phyloP scores from a whole-genome alignment of 2,329 filamentous ascomycete genomes.

The Teratosphaeria destructans region DNA sequence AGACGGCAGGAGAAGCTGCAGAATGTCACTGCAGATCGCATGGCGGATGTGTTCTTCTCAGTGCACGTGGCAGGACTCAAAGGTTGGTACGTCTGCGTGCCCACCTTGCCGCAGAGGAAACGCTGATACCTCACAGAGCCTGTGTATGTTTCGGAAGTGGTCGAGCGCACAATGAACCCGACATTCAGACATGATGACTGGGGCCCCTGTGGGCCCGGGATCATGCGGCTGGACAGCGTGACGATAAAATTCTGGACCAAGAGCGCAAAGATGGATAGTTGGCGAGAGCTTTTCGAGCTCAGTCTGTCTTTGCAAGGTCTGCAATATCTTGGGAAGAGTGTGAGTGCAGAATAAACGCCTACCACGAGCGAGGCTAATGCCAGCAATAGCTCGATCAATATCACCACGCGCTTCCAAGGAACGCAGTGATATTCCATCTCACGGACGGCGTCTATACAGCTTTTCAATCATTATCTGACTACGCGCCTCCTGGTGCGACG shows the following conservation, averaged over 20 bases:
- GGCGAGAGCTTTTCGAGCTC: constrained; percentile 62
- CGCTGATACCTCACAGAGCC: constrained; percentile 45
- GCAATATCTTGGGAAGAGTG: constrained; percentile 63
- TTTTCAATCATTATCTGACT: constrained; percentile 17
- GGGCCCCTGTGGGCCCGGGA: constrained; percentile 47
- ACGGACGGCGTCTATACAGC: constrained; percentile 68
- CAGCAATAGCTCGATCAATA: constrained; percentile 43
- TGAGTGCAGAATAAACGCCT: constrained; percentile 20
- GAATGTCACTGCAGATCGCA: constrained; percentile 56
- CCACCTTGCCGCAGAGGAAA: background rate
- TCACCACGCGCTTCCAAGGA: constrained; percentile 63
- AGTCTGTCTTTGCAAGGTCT: constrained; percentile 60
- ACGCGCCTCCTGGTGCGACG: constrained; percentile 6
- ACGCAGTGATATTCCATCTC: constrained; percentile 77
- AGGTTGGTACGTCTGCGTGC: constrained; percentile 18
- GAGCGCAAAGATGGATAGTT: constrained; percentile 39
- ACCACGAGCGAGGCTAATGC: constrained; percentile 2
- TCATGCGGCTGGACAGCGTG: constrained; percentile 56
- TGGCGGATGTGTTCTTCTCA: constrained; percentile 85
- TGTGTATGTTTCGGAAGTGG: constrained; percentile 80
- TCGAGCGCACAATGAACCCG: constrained; percentile 75
- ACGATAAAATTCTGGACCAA: constrained; percentile 66
- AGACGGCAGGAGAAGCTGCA: constrained; percentile 66
- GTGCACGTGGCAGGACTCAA: constrained; percentile 56
- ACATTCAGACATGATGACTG: constrained; percentile 81